phyloP scores from a whole-genome alignment of 2,329 filamentous ascomycete genomes.

The Tolypocladium nubicola region DNA sequence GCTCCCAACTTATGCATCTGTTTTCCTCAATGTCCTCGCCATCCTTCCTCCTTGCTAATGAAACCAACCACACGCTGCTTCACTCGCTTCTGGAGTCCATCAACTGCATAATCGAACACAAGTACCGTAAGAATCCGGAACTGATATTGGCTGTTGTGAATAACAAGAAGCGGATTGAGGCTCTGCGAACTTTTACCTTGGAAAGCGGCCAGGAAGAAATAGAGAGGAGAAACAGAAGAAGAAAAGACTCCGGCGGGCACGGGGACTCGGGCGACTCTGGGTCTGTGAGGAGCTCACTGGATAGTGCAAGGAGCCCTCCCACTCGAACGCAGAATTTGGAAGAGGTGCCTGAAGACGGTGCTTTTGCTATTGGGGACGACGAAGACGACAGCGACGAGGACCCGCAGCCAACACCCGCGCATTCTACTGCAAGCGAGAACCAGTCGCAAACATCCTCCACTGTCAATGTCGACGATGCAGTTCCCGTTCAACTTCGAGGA shows the following conservation, averaged over 20 bases:
- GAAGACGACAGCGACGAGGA: conserved; percentile 51
- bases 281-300: conserved; percentile 51
- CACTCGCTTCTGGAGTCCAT: conserved; percentile 78
- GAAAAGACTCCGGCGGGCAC: conserved; percentile 49
- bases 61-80: conserved; percentile 76
- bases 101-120: conserved; percentile 82
- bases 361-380: conserved; percentile 86
- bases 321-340: conserved; percentile 16
- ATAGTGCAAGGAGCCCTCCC: conserved; percentile 55
- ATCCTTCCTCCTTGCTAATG: conserved; percentile 83
- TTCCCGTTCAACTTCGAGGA: conserved; percentile 72
- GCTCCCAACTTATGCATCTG: conserved; percentile 75
- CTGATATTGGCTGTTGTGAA: conserved; percentile 71
- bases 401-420: conserved; percentile 44
- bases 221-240: conserved; percentile 62
- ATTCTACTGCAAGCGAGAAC: conserved; percentile 53
- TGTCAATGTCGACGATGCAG: conserved; percentile 60
- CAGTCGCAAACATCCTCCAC: conserved; percentile 58
- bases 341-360: conserved; percentile 49
- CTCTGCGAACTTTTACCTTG: conserved; percentile 75
- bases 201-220: conserved; percentile 90
- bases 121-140: conserved; percentile 70
- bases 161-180: conserved; percentile 75
- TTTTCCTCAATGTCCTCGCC: conserved; percentile 90
- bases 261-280: conserved; percentile 37